Conservation (phyloP, 1,284 basidiomycete species). For the Papiliotrema fonsecae region DNA sequence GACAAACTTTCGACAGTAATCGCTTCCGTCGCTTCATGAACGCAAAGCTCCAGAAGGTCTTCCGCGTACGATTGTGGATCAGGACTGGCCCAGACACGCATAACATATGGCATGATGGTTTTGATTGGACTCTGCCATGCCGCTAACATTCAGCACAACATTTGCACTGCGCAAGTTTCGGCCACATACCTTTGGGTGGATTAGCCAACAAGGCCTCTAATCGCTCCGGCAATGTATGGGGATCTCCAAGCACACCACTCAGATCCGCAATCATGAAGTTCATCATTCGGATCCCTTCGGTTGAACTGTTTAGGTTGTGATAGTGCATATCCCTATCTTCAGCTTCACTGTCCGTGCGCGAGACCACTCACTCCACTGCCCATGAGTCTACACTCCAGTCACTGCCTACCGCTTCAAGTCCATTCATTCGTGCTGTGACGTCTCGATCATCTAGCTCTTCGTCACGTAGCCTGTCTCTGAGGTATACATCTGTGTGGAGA, state of each 20-base stretch:
- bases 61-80: constrained; percentile 1
- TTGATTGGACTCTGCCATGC: constrained; percentile 1
- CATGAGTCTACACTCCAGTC: constrained; percentile 20
- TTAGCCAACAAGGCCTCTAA: constrained; percentile 13
- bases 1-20: too few relatives aligned
- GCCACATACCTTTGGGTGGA: constrained; percentile 20
- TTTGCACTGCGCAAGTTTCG: not conserved
- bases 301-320: constrained; percentile 33
- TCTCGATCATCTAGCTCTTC: not conserved
- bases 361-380: constrained; percentile 31
- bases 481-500: constrained; percentile 8
- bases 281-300: constrained; percentile 29
- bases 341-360: not conserved
- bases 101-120: constrained; percentile 6
- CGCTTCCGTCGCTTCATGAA: not conserved
- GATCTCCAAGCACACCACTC: constrained; percentile 6
- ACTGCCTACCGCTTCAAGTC: constrained; percentile 16
- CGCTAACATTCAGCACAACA: constrained; percentile 1
- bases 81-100: not conserved
- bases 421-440: constrained; percentile 23
- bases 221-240: constrained; percentile 6
- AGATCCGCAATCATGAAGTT: constrained; percentile 28
- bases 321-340: constrained; percentile 23
- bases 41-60: constrained; percentile 5
- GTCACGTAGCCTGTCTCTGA: not conserved